Base-by-base conservation (phyloP, 2,329 filamentous ascomycete species). In the Trichophyton mentagrophytes region DNA sequence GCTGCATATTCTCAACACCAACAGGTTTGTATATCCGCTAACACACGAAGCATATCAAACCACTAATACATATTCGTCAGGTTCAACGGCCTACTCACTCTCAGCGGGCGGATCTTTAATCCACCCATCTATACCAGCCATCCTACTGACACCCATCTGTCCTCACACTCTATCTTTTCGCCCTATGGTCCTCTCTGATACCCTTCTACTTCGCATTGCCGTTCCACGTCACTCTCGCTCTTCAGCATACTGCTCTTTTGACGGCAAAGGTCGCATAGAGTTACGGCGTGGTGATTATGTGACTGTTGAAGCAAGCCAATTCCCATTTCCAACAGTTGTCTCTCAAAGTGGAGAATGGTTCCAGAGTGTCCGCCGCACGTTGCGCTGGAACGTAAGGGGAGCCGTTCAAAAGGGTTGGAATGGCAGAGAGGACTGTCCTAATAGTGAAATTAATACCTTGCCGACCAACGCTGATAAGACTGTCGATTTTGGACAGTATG, bases 101-200 rank as follows among this genome's bases (percentile, higher is more conserved):
- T 96, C 91, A 9, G 93, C 93, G 15, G 93, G 93, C 63, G 93
- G 93, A 67, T 95, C 90, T 22, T 85, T 99, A 53, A 92, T 97
- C 61, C 92, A 97, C 72, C 93, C 93, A 0, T 92, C 96, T 70
- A 96, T 99, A 63, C 93, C 93, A 13, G 93, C 91, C 67, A 96
- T 99, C 67, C 85, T 97, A 47, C 83, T 99, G 60, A 99, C 93
- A 0, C 93, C 93, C 20, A 97, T 99, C 73, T 99, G 93, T 75
- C 93, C 93, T 7, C 93, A 99, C 71, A 97, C 92, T 0, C 81
- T 99, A 15, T 96, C 90, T 13, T 99, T 99, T 83, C 85, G 93
- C 8, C 93, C 93, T 38, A 97, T 99, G 93, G 88, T 99, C 6
- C 84, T 99, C 57, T 95, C 90, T 57, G 93, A 99, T 76, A 93